Conservation (phyloP, 1,139 yeast genomes). For the Magnusiomyces magnusii region DNA sequence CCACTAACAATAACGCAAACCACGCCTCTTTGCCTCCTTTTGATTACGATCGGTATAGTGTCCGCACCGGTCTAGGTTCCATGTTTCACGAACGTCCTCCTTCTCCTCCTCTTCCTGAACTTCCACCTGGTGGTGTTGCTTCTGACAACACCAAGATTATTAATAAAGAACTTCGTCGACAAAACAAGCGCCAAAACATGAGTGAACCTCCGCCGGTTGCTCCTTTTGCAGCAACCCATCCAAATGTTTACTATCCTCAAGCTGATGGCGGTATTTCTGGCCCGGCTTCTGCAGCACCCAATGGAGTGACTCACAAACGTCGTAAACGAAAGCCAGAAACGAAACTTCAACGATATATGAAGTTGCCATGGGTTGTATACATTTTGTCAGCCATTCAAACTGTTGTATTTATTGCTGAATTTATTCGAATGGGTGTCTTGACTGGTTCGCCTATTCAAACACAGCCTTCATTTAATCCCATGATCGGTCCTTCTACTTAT, state of each 20-base stretch:
- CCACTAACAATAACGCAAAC: no score
- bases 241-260: background rate
- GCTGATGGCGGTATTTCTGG: background rate
- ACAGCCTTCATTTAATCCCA: slow-evolving; percentile 66
- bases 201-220: background rate
- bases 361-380: slow-evolving; percentile 31
- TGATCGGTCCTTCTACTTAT: slow-evolving; percentile 74
- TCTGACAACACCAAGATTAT: background rate
- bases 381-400: slow-evolving; percentile 41
- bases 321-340: background rate
- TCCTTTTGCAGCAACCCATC: background rate
- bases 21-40: background rate
- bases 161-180: background rate
- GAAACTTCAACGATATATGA: background rate
- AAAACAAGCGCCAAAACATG: background rate
- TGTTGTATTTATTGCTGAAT: slow-evolving; percentile 59
- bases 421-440: slow-evolving; percentile 48
- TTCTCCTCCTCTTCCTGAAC: slow-evolving; percentile 2
- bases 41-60: background rate
- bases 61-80: background rate
- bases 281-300: background rate
- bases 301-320: background rate
- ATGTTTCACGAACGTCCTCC: background rate
- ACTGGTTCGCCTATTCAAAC: slow-evolving; percentile 68
- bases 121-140: slow-evolving; percentile 1